These are phyloP conservation scores for Annona cherimola DNA, from an alignment of 164 flowering plant species.

Conservation along the genomic window DNA sequence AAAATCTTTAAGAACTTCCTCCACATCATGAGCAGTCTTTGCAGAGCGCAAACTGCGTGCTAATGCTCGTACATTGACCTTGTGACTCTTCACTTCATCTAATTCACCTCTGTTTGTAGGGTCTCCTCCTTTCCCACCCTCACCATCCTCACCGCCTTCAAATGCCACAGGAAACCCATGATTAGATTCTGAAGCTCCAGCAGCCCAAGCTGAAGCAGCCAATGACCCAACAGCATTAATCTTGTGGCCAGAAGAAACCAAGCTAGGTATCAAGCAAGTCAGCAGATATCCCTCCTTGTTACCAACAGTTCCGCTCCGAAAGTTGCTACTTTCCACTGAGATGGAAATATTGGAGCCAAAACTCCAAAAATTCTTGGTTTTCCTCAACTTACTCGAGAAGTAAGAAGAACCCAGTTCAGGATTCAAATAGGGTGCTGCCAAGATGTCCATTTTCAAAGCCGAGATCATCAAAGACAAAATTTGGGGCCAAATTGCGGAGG, in stretches of 20 bases:
- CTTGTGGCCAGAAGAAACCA: constrained; percentile 16
- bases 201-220: constrained; percentile 31
- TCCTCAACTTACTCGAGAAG: constrained; percentile 17
- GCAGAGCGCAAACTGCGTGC: constrained; percentile 49
- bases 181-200: constrained; percentile 20
- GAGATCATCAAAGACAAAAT: constrained; percentile 58
- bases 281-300: constrained; percentile 16
- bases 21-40: constrained; percentile 69
- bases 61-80: constrained; percentile 64
- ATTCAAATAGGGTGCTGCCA: constrained; percentile 28
- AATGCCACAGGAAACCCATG: constrained; percentile 16
- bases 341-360: constrained; percentile 16
- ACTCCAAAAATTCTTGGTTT: constrained; percentile 25
- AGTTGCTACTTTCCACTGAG: constrained; percentile 13
- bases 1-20: constrained; percentile 57
- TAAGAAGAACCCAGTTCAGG: constrained; percentile 24
- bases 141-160: constrained; percentile 11
- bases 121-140: constrained; percentile 5
- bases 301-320: constrained; percentile 14
- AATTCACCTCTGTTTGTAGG: constrained; percentile 8
- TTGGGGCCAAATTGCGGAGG: constrained; percentile 12
- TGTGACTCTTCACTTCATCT: constrained; percentile 21
- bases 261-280: constrained; percentile 17
- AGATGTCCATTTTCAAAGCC: constrained; percentile 33
- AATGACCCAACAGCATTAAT: constrained; percentile 16